Conservation (phyloP, 805 yeast genomes). For the Wickerhamiella allomyrinae region DNA sequence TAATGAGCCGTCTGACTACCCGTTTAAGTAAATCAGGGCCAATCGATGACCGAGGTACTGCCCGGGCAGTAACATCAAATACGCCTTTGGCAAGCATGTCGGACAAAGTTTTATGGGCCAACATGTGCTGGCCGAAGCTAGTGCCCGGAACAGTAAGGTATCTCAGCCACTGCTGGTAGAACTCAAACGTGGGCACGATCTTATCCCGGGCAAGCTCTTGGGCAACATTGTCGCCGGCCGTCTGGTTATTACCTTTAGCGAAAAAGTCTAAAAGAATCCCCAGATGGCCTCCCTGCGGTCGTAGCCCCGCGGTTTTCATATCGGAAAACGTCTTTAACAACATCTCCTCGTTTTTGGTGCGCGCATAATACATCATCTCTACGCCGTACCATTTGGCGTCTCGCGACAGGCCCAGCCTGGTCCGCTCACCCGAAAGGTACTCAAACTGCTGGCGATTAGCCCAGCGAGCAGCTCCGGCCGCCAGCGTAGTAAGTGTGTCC, state of each 20-base stretch:
- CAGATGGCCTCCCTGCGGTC: conserved; percentile 16
- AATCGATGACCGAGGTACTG: conserved; percentile 19
- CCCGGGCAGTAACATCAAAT: conserved; percentile 17
- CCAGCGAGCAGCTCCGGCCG: conserved; percentile 15
- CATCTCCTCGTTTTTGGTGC: conserved; percentile 22
- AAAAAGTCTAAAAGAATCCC: conserved; percentile 16
- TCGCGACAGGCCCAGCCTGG: background rate
- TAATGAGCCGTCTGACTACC: conserved; percentile 14
- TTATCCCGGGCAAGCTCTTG: conserved; percentile 10
- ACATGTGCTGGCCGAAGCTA: background rate
- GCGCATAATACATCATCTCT: conserved; percentile 23
- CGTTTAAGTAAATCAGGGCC: conserved; percentile 18
- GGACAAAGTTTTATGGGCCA: conserved; percentile 8
- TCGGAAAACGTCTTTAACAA: conserved; percentile 26
- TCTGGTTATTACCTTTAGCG: conserved; percentile 6
- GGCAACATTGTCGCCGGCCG: conserved; percentile 10
- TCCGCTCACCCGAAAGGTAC: background rate
- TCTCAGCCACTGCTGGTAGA: conserved; percentile 18
- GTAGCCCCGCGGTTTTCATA: conserved; percentile 9
- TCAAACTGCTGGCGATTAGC: background rate
- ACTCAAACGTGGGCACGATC: conserved; percentile 13
- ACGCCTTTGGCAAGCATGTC: conserved; percentile 12
- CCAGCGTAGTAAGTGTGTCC: conserved; percentile 17
- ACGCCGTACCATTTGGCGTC: conserved; percentile 20
- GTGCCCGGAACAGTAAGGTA: conserved; percentile 11